These are phyloP conservation scores for Aureobasidium sp. DNA, from an alignment of 2,329 filamentous ascomycete species.

Conservation along the genomic window DNA sequence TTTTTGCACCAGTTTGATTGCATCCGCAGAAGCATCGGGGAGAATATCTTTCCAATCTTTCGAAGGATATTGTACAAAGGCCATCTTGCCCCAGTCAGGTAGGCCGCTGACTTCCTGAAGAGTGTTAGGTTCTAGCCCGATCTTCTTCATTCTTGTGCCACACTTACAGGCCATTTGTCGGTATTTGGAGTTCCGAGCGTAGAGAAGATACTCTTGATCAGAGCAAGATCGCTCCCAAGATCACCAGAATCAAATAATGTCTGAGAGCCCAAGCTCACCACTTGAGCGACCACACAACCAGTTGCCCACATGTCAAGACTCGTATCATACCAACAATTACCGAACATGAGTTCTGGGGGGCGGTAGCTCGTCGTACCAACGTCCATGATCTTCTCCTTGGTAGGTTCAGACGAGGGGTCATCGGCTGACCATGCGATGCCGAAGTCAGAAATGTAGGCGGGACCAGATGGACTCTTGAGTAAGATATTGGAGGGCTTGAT, in stretches of 20 bases:
- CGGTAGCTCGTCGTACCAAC: constrained; percentile 90
- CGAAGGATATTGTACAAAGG: constrained; percentile 68
- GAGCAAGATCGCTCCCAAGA: constrained; percentile 80
- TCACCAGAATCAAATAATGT: constrained; percentile 82
- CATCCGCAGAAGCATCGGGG: constrained; percentile 49
- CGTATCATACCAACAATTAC: constrained; percentile 62
- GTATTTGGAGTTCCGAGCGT: constrained; percentile 78
- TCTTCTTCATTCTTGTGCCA: neutral
- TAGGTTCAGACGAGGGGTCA: constrained; percentile 50
- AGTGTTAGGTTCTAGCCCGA: neutral
- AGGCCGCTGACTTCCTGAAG: constrained; percentile 55
- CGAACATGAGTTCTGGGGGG: constrained; percentile 84
- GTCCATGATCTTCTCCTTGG: constrained; percentile 71
- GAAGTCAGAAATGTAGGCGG: constrained; percentile 81
- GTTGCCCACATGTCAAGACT: constrained; percentile 84
- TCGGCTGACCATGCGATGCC: constrained; percentile 55
- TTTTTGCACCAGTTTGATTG: constrained; percentile 57
- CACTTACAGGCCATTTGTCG: constrained; percentile 69
- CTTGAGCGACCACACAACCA: constrained; percentile 76
- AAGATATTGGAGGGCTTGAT: constrained; percentile 83
- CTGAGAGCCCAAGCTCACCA: constrained; percentile 48
- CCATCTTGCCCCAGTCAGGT: constrained; percentile 78
- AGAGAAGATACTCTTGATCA: constrained; percentile 89
- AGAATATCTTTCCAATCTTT: constrained; percentile 65
- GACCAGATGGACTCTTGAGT: constrained; percentile 44